Base-by-base conservation (phyloP, 441 rosid genomes). In the Syzygium malaccense region DNA sequence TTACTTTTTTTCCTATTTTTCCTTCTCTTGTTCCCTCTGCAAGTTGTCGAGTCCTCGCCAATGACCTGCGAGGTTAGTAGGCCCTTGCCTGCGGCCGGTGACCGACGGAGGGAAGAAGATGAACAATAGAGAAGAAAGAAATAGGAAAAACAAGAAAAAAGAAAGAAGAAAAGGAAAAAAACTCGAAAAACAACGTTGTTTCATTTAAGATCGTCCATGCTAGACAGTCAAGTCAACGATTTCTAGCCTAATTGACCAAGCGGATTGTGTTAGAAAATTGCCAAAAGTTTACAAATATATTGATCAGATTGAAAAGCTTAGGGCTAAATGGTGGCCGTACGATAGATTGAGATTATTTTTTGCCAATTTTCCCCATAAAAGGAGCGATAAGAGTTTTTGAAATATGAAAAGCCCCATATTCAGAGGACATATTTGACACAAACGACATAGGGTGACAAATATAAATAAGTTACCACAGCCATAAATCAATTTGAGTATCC, bases 191-290 rank as follows among this genome's bases (percentile, higher is more conserved):
- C 23, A 15, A 1, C 12, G 30, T 64, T 7, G 1, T 64, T 64
- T 64, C 0, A 2, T 64, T 64, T 30, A 64, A 64, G 3, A 30
- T 0, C 7, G 6, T 64, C 6, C 8, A 2, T 1, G 0, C 1
- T 30, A 4, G 20, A 8, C 41, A 10, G 0, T 17, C 4, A 30
- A 7, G 1, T 30, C 6, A 64, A 15, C 20, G 11, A 2, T 64
- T 64, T 64, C 1, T 2, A 7, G 0, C 7, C 3, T 64, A 64
- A 30, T n/a, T 64, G 37, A 0, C 1, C 0, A 0, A 18, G n/a
- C 30, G 11, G 4, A 64, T 0, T 0, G 1, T 30, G 0, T 28
- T 30, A 37, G 1, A 14, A 64, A 28, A 28, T 62, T n/a, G 4
- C n/a, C 18, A 62, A 62, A 62, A 62, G 2, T 62, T 28, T n/a